Percentiles rank a stretch among this genome's conserved stretches.
These are phyloP conservation scores for Saxispiralis lemnorum DNA, from an alignment of 495 filamentous ascomycete species.

Conservation along the genomic window DNA sequence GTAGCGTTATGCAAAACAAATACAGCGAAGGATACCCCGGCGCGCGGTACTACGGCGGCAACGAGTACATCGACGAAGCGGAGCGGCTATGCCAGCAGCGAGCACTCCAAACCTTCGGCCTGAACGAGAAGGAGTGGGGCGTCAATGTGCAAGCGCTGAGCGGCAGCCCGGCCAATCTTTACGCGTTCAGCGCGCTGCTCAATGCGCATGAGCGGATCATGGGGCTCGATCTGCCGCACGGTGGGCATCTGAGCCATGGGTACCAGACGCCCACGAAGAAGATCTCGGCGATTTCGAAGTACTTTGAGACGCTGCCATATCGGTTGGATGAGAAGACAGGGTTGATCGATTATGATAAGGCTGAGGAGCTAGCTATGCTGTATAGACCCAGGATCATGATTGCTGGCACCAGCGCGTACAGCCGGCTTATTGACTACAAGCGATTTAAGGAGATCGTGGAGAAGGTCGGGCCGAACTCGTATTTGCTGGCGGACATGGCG, in stretches of 20 bases:
- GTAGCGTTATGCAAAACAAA: constrained; percentile 99
- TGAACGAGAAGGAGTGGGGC: constrained; percentile 79
- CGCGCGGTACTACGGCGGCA: constrained; percentile 91
- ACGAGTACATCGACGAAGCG: constrained; percentile 82
- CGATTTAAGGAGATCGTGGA: constrained; percentile 95
- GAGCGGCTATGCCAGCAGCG: constrained; percentile 79
- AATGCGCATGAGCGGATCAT: constrained; percentile 88
- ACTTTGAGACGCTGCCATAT: constrained; percentile 95
- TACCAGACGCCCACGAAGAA: constrained; percentile 98
- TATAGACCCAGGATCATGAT: constrained; percentile 94
- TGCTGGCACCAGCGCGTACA: constrained; percentile 96
- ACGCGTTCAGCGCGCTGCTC: constrained; percentile 84
- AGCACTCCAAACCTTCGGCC: constrained; percentile 68
- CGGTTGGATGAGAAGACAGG: constrained; percentile 80
- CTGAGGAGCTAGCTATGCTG: constrained; percentile 80
- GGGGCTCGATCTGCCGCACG: constrained; percentile 92
- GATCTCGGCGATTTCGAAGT: constrained; percentile 94
- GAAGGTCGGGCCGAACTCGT: constrained; percentile 58
- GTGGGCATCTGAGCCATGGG: constrained; percentile 90
- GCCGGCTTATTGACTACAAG: constrained; percentile 90
- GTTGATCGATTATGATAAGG: constrained; percentile 88
- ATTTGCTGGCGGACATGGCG: constrained; percentile 94
- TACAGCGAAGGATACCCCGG: constrained; percentile 98
- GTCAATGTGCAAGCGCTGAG: constrained; percentile 95
- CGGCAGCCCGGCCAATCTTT: constrained; percentile 88